Evolutionary conservation across 2,329 filamentous ascomycete species (phyloP).

Genomic region (Hymenoscyphus repandus): DNA sequence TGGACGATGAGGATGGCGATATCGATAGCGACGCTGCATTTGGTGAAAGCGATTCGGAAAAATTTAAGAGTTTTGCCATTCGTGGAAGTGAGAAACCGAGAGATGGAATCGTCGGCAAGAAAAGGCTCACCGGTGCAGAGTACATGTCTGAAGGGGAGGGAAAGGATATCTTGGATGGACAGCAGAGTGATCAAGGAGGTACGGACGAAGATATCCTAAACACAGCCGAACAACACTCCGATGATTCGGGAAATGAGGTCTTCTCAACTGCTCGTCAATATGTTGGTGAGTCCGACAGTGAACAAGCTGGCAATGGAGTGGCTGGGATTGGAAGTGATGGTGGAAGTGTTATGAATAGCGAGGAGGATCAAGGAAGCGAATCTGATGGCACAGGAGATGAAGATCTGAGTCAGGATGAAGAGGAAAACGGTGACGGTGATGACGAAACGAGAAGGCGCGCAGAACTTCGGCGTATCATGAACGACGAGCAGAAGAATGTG

Average conservation of each 20-base stretch:
- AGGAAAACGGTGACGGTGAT: conserved; percentile 32
- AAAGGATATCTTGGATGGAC: conserved; percentile 28
- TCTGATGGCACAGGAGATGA: conserved; percentile 27
- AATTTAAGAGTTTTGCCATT: conserved; percentile 68
- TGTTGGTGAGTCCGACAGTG: conserved; percentile 23
- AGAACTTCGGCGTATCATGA: conserved; percentile 63
- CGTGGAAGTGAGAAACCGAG: conserved; percentile 51
- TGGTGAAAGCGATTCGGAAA: conserved; percentile 77
- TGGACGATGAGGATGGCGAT: conserved; percentile 52
- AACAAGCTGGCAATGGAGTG: conserved; percentile 32
- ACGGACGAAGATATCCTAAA: conserved; percentile 31
- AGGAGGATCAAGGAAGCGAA: conserved; percentile 33
- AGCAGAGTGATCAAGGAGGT: conserved; percentile 24
- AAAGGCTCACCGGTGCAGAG: conserved; percentile 49
- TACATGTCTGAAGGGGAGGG: conserved; percentile 45
- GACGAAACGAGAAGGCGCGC: conserved; percentile 38
- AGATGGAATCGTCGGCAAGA: conserved; percentile 30
- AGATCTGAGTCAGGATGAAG: conserved; percentile 26
- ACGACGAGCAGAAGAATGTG: conserved; percentile 60
- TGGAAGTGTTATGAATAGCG: conserved; percentile 24
- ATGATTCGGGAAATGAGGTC: conserved; percentile 32
- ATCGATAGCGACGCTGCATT: conserved; percentile 67
- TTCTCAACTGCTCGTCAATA: conserved; percentile 17
- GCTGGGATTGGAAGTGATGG: conserved; percentile 10
- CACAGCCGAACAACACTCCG: conserved; percentile 28